Percentiles rank a stretch among this genome's conserved stretches.
These are phyloP conservation scores for Syzygium malaccense DNA, from an alignment of 441 rosid species.

Conservation along the genomic window DNA sequence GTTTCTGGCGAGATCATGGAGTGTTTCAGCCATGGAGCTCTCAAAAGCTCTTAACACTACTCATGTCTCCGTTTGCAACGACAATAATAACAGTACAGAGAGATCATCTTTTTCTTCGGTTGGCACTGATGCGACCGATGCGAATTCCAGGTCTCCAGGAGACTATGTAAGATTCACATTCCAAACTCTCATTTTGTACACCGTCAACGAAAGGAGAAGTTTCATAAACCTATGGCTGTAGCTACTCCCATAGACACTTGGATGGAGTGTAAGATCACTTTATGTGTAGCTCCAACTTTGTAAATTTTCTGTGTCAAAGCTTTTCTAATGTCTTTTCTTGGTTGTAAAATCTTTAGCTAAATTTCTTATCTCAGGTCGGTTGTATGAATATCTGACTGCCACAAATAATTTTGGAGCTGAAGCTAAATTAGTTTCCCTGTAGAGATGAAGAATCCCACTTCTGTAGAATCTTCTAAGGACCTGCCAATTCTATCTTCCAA, in stretches of 20 bases:
- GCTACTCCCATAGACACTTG: background rate
- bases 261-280: background rate
- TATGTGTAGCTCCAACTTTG: background rate
- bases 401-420: background rate
- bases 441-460: background rate
- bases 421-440: background rate
- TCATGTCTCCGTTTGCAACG: background rate
- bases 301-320: background rate
- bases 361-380: background rate
- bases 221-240: background rate
- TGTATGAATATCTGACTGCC: background rate
- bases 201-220: background rate
- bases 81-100: background rate
- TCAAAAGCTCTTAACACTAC: slow-evolving; percentile 60
- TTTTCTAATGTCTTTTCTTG: background rate
- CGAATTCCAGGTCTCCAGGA: slow-evolving; percentile 24
- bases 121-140: slow-evolving; percentile 17
- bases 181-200: background rate
- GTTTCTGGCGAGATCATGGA: slow-evolving; percentile 93
- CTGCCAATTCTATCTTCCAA: background rate
- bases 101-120: slow-evolving; percentile 18
- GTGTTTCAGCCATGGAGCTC: slow-evolving; percentile 76
- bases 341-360: background rate
- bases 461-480: background rate
- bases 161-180: slow-evolving; percentile 31